A percentile compares a stretch with the other conserved stretches of the same genome.
Evolutionary conservation across 2,329 filamentous ascomycete species (phyloP).

Genomic region (Colletotrichum acutatum): DNA sequence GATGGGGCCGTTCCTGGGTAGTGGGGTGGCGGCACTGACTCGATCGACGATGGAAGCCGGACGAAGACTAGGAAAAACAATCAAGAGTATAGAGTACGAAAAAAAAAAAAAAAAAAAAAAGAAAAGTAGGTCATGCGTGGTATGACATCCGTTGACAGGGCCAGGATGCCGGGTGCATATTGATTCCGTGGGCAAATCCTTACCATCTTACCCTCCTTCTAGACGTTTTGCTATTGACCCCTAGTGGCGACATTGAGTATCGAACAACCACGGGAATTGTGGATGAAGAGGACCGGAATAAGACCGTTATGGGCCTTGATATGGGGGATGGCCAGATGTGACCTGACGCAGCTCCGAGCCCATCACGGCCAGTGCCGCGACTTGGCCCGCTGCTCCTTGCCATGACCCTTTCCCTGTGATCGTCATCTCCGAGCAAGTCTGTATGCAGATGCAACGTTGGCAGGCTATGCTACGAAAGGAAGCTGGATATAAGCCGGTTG

Average conservation of each 20-base stretch:
- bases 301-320: conserved; percentile 4
- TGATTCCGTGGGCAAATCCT: conserved; percentile 2
- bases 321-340: conserved; percentile 25
- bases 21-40: conserved; percentile 21
- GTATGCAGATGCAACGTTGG: conserved; percentile 22
- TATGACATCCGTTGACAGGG: background rate
- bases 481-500: conserved; percentile 27
- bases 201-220: background rate
- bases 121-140: background rate
- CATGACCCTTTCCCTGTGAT: conserved; percentile 15
- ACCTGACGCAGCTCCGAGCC: conserved; percentile 17
- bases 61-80: background rate
- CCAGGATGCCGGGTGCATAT: background rate
- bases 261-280: conserved; percentile 8
- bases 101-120: background rate
- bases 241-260: conserved; percentile 2
- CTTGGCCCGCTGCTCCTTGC: background rate
- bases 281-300: conserved; percentile 12
- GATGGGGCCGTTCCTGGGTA: background rate
- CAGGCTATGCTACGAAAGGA: background rate
- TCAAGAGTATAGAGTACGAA: background rate
- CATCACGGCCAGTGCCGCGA: conserved; percentile 12
- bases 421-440: conserved; percentile 19
- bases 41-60: conserved; percentile 18
- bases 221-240: background rate